Conservation (phyloP, 345 rosid genomes). For the Syzygium grande region DNA sequence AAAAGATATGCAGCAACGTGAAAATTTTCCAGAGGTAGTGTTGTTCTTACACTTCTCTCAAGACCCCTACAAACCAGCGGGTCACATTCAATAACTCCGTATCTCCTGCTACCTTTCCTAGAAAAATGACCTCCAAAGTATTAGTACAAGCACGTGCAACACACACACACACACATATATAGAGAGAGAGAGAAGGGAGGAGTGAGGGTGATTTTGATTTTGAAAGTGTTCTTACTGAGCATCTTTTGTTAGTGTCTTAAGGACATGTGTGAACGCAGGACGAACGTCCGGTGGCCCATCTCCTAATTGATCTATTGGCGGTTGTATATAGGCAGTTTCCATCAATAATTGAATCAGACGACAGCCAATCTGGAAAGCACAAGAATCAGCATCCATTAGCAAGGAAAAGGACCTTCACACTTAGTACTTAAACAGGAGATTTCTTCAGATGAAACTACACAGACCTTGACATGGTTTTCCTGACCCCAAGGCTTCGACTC, state of each 20-base stretch:
- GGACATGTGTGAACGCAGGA: constrained; percentile 80
- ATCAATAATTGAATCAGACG: constrained; percentile 77
- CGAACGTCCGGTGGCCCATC: constrained; percentile 79
- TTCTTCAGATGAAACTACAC: constrained; percentile 6
- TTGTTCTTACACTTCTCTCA: constrained; percentile 75
- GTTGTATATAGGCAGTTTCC: constrained; percentile 86
- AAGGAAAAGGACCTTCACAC: not conserved
- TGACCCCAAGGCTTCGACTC: constrained; percentile 83
- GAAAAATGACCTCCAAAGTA: constrained; percentile 1
- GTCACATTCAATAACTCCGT: constrained; percentile 93
- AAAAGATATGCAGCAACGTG: not conserved
- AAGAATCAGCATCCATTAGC: constrained; percentile 10
- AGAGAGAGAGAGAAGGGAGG: not conserved
- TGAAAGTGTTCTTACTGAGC: constrained; percentile 36
- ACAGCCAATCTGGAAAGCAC: constrained; percentile 64
- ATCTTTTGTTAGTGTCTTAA: constrained; percentile 51
- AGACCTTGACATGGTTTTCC: constrained; percentile 83
- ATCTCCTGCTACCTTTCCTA: constrained; percentile 77
- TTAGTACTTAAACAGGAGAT: not conserved
- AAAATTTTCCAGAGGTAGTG: not conserved
- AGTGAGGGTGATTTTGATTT: not conserved
- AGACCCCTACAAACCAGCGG: constrained; percentile 74
- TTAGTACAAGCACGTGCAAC: not conserved
- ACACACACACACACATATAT: not conserved
- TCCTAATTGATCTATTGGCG: constrained; percentile 66